These are phyloP conservation scores for Platanthera guangdongensis DNA, from an alignment of 106 monocot genomes.

Conservation along the genomic window DNA sequence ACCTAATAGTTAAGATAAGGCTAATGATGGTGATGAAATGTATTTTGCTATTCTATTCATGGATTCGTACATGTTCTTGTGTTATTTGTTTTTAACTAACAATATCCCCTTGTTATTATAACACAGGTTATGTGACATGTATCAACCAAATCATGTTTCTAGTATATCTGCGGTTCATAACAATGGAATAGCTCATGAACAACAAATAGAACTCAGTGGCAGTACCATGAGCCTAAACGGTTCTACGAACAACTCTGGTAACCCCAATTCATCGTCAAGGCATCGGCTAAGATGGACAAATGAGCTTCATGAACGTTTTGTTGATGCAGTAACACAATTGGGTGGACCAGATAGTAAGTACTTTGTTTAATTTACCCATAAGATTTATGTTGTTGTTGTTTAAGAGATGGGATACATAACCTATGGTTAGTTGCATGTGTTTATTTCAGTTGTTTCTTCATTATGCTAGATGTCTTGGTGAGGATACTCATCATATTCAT, in stretches of 20 bases:
- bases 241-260: slow-evolving; percentile 36
- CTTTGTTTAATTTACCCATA: neutral
- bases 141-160: slow-evolving; percentile 49
- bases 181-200: slow-evolving; percentile 19
- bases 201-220: slow-evolving; percentile 33
- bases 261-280: slow-evolving; percentile 47
- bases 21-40: neutral
- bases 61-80: neutral
- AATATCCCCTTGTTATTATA: neutral
- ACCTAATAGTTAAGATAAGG: no score
- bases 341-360: slow-evolving; percentile 90
- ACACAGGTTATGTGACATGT: slow-evolving; percentile 49
- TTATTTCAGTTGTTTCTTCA: no score
- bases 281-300: slow-evolving; percentile 93
- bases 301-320: slow-evolving; percentile 94
- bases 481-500: no score
- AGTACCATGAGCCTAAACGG: slow-evolving; percentile 29
- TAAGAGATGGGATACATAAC: no score
- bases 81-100: neutral
- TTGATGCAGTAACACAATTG: slow-evolving; percentile 89
- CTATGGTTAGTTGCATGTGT: no score
- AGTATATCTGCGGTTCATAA: slow-evolving; percentile 20
- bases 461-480: no score
- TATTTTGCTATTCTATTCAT: neutral
- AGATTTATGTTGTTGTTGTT: neutral